Evolutionary conservation across 2,329 filamentous ascomycete genomes (phyloP), one percentile per base, ranked within the genome.

Genomic region (Claviceps arundinis): DNA sequence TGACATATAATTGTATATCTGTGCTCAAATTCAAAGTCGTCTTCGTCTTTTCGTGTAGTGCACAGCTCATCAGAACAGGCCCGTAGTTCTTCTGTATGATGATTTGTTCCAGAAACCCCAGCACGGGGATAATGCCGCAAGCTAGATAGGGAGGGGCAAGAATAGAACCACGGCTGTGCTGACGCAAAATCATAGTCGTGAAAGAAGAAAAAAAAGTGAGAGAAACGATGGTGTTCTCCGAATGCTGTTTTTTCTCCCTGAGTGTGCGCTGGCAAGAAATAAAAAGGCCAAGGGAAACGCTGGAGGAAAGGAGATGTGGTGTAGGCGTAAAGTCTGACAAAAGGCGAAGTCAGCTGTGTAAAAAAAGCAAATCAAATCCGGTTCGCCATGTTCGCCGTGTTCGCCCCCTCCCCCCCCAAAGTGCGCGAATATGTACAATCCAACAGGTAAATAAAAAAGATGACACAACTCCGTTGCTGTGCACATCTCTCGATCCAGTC

Each of bases 351-450:
- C 50, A 42, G 42, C 17, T 24, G 30, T 3, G 30, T 11, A 19
- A 43, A 37, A 34, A 45, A 62, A 61, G 61, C 60, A 62, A 56
- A 59, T 62, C 58, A 61, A 59, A 51, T 58, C 64, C 61, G 55
- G 57, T 62, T 65, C 61, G 65, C 65, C 62, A 54, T 60, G 34
- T 62, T 60, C 62, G 57, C 62, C 64, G n/a, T 57, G 63, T 68
- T 66, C 68, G 68, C 68, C 9, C 19, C 42, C 17, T 2, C 43
- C 4, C 60, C 59, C 60, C 55, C 61, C 48, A 46, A 51, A 62
- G 42, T 58, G 59, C 60, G 65, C 65, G 66, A 68, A 66, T 68
- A 69, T 69, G 62, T 70, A 70, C 68, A 70, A 68, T 69, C 66
- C 66, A 68, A 69, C 62, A 64, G 50, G 57, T 52, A 64, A 64